These are phyloP conservation scores for Pholiota conissans DNA, from an alignment of 768 basidiomycete species.

Conservation along the genomic window DNA sequence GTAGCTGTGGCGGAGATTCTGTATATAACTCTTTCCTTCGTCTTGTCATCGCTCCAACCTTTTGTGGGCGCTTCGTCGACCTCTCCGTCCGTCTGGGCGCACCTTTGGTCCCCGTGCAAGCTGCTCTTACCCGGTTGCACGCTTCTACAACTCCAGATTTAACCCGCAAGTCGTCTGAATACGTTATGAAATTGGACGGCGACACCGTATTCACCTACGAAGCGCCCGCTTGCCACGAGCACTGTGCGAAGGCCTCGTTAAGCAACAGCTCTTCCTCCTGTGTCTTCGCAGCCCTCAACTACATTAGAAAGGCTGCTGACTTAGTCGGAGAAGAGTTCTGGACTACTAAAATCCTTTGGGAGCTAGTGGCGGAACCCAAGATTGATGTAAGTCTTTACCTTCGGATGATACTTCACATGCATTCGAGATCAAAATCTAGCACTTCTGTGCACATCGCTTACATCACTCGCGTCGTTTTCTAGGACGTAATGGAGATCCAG, in stretches of 20 bases:
- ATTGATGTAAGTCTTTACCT: conserved; percentile 16
- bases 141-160: too few relatives aligned
- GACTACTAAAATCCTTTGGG: conserved; percentile 5
- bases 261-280: conserved; percentile 8
- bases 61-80: neutral
- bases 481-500: conserved; percentile 12
- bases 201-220: conserved; percentile 2
- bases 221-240: conserved; percentile 4
- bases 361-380: conserved; percentile 14
- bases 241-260: neutral
- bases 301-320: conserved; percentile 10
- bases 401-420: neutral
- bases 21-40: conserved; percentile 4
- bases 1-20: neutral
- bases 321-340: conserved; percentile 9
- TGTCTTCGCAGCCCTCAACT: conserved; percentile 15
- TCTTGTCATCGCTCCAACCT: neutral
- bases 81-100: neutral
- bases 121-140: too few relatives aligned
- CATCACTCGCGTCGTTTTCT: neutral
- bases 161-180: too few relatives aligned
- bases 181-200: neutral
- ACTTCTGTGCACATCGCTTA: neutral
- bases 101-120: too few relatives aligned
- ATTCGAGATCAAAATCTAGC: neutral